phyloP scores from a whole-genome alignment of 805 yeast species.

The Teunomyces tritomae region DNA sequence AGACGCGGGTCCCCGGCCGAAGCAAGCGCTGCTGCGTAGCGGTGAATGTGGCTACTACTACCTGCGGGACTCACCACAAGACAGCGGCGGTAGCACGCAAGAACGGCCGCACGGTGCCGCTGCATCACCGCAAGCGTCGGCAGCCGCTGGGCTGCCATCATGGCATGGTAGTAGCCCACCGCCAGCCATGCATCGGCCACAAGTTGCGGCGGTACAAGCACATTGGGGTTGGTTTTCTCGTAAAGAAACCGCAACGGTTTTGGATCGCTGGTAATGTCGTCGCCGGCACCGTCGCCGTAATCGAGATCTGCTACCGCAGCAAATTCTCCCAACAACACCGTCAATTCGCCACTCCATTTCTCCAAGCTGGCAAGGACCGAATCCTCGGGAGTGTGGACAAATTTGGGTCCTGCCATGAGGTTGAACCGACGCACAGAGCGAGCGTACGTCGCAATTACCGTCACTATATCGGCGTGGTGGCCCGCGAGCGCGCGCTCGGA shows the following conservation, averaged over 20 bases:
- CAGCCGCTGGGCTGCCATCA: slow-evolving; percentile 24
- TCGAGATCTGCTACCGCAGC: slow-evolving; percentile 22
- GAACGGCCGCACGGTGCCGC: slow-evolving; percentile 13
- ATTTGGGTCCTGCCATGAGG: slow-evolving; percentile 28
- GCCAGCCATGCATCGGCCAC: slow-evolving; percentile 38
- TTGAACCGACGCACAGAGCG: slow-evolving; percentile 33
- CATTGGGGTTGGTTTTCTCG: slow-evolving; percentile 31
- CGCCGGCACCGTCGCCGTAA: slow-evolving; percentile 12
- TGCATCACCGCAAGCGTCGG: slow-evolving; percentile 18
- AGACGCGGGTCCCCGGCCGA: slow-evolving; percentile 40
- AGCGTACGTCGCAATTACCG: slow-evolving; percentile 32
- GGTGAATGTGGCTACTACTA: slow-evolving; percentile 29
- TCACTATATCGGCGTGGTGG: slow-evolving; percentile 27
- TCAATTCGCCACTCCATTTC: slow-evolving; percentile 17
- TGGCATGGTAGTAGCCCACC: slow-evolving; percentile 31
- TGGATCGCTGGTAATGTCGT: slow-evolving; percentile 16
- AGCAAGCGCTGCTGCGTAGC: slow-evolving; percentile 50
- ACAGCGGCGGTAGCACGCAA: slow-evolving; percentile 31
- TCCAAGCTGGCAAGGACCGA: slow-evolving; percentile 19
- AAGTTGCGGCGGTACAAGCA: slow-evolving; percentile 23
- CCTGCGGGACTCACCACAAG: slow-evolving; percentile 39
- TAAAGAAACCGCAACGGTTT: slow-evolving; percentile 33
- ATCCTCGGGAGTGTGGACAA: slow-evolving; percentile 24
- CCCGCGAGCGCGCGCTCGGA: slow-evolving; percentile 34
- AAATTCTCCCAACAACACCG: slow-evolving; percentile 22